Percentiles rank a stretch among this genome's conserved stretches.
These are phyloP conservation scores for Lipomyces starkeyi DNA, from an alignment of 805 yeast species.

Conservation along the genomic window DNA sequence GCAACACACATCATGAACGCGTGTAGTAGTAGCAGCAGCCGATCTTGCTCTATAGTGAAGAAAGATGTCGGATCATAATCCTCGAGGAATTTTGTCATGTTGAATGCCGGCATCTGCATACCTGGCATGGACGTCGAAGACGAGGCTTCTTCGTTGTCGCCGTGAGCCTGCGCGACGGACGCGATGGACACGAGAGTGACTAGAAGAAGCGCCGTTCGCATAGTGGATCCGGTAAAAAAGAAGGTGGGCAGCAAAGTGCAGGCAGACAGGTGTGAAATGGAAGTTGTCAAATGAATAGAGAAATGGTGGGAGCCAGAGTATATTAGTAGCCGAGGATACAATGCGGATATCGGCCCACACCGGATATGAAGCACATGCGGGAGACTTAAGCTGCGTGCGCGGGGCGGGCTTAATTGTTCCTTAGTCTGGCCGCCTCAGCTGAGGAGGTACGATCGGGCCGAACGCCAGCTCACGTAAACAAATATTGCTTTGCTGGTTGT, in stretches of 20 bases:
- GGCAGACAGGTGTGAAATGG: neutral
- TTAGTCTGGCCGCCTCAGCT: neutral
- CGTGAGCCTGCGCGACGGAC: slow-evolving; percentile 24
- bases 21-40: slow-evolving; percentile 31
- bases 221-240: neutral
- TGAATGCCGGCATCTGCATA: slow-evolving; percentile 33
- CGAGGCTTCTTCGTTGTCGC: slow-evolving; percentile 18
- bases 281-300: neutral
- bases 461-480: too few species aligned
- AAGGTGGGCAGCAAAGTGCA: neutral
- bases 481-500: too few species aligned
- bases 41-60: slow-evolving; percentile 32
- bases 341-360: neutral
- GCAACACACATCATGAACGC: slow-evolving; percentile 35
- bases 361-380: neutral
- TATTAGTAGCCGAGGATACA: neutral
- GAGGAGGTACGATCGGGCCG: too few species aligned
- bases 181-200: slow-evolving; percentile 14
- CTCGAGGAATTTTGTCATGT: slow-evolving; percentile 27
- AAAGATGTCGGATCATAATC: slow-evolving; percentile 39
- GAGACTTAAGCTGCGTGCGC: neutral
- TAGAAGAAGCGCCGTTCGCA: slow-evolving; percentile 13
- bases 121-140: slow-evolving; percentile 3
- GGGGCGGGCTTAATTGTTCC: neutral
- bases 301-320: neutral